Conservation (phyloP, 257 asterid species). For the Solanum appendiculatum region DNA sequence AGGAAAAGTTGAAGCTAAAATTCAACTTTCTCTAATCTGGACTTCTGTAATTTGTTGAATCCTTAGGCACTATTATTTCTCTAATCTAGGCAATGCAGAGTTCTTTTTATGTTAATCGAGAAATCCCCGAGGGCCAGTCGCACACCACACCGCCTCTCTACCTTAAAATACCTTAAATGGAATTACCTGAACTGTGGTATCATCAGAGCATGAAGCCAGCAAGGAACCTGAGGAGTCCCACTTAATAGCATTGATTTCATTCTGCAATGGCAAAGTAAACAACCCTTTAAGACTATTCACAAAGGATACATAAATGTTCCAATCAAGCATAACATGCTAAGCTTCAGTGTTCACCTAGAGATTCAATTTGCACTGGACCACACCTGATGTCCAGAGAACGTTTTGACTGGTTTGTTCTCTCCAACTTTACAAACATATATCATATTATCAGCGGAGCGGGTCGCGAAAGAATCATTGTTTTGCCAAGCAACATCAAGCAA, state of each 20-base stretch:
- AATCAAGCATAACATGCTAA: neutral
- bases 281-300: neutral
- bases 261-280: slow-evolving; percentile 19
- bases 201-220: slow-evolving; percentile 95
- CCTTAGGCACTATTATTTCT: too few relatives aligned
- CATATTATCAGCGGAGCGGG: slow-evolving; percentile 83
- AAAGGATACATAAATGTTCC: neutral
- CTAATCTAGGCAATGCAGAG: too few relatives aligned
- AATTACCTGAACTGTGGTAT: slow-evolving; percentile 79
- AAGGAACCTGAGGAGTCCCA: slow-evolving; percentile 88
- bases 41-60: too few relatives aligned
- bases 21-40: too few relatives aligned
- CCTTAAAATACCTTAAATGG: too few relatives aligned
- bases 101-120: neutral
- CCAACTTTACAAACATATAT: slow-evolving; percentile 88
- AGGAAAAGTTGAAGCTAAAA: too few relatives aligned
- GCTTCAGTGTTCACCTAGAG: neutral
- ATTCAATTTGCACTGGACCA: too few relatives aligned
- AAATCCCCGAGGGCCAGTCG: neutral
- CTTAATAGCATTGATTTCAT: slow-evolving; percentile 90
- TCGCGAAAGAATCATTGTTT: slow-evolving; percentile 71
- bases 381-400: slow-evolving; percentile 80
- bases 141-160: neutral
- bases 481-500: slow-evolving; percentile 94
- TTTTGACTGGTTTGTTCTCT: slow-evolving; percentile 59